Evolutionary conservation across 2,329 filamentous ascomycete genomes (phyloP), one percentile per base, ranked within the genome.

Genomic region (Cytospora leucostoma): DNA sequence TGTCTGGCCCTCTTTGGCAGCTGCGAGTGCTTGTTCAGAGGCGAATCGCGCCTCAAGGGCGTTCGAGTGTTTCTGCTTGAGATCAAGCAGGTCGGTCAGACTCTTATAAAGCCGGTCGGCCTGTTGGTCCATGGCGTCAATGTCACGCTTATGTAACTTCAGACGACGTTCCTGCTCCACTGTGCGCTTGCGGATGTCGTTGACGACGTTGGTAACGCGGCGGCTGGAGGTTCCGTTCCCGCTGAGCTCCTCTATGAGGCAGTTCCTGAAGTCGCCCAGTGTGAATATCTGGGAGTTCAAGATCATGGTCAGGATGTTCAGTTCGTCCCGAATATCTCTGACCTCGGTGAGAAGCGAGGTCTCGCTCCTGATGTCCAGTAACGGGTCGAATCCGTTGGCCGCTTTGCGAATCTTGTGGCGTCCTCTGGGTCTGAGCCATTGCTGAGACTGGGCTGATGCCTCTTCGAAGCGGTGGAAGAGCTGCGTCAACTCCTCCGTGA

Each of bases 1-100:
- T 0, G 77, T 78, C 69, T 79, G 77, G 8, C 77, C 77, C 55
- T 79, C 75, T 8, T 81, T 78, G 0, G 85, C 83, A 0, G 86
- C 87, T 1, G 83, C 82, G 3, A 83, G 80, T 0, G 87, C 86
- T 71, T 88, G 85, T 56, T 88, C 84, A 19, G 82, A 77, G 0
- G 83, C 81, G 59, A 84, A 88, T 3, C 86, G 82, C 1, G 86
- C 87, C 70, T 89, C 87, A 54, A 88, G 83, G 0, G 85, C 85
- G 73, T 89, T 89, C 67, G 85, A 86, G 63, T 89, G 86, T 71
- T 89, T 89, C 68, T 90, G 87, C 69, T 90, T 90, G 1, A 89
- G 78, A 67, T 89, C 87, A 0, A 90, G 80, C 6, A 89, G 75
- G 67, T 88, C 83, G 0, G 83, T 86, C 52, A 89, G 80, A 62